Base-by-base conservation (phyloP, 331 rosid species). In the Saraca asoca region DNA sequence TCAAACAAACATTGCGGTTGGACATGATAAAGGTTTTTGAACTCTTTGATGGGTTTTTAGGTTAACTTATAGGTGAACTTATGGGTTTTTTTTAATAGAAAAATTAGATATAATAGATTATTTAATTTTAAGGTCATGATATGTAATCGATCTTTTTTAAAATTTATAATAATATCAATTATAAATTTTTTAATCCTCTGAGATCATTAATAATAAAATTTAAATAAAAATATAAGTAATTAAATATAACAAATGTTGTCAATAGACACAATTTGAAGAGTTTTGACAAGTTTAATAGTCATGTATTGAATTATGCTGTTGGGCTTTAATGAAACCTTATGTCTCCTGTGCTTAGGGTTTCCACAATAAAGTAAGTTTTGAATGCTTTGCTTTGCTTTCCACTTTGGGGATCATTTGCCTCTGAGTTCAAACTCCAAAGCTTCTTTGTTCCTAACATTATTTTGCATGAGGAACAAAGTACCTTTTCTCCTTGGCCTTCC, bases 321-420 rank as follows among this genome's bases (percentile, higher is more conserved):
- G 72, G 74, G 55, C 73, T 89, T 84, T 80, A 82, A 58, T 83
- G 64, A 75, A 62, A 80, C 93, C 69, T 69, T 15, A 54, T 86
- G 91, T 82, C 72, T 75, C 87, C 39, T 34, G 73, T 10, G 41
- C 15, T 49, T 16, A 54, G 41, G 46, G 52, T 51, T 43, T 42
- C 67, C 73, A 67, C 78, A 51, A 59, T 29, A 69, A 76, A 82
- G 49, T 52, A 50, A 16, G 45, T 38, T 64, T 62, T 53, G 50
- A 39, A 70, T 51, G 56, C 50, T 52, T 72, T 14, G 50, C 24
- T 73, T 69, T 75, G 50, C 64, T 70, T 77, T 77, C 41, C 64
- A 50, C 73, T 81, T 75, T 77, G 76, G 62, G 78, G 78, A 45
- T 48, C 57, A 62, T 5, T 68, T 64, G 42, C 68, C 64, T 50